A percentile compares a stretch with the other conserved stretches of the same genome.
phyloP scores from a whole-genome alignment of 306 rosid species.

The Mimosa bimucronata region DNA sequence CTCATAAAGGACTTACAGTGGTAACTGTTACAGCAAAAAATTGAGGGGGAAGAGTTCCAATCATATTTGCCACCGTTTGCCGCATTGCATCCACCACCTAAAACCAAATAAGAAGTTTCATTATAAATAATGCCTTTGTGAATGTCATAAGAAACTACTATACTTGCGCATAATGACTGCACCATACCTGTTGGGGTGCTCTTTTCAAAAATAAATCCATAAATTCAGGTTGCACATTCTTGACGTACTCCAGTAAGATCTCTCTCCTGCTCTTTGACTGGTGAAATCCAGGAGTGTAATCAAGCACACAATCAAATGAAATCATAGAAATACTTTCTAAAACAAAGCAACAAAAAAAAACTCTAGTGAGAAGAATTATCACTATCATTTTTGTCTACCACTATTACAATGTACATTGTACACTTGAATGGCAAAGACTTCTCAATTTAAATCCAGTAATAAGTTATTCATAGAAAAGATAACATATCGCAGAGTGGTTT shows the following conservation, averaged over 20 bases:
- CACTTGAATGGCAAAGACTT: background rate
- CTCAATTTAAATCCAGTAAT: background rate
- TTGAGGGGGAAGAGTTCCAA: constrained; percentile 96
- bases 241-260: constrained; percentile 87
- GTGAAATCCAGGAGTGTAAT: constrained; percentile 32
- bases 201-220: constrained; percentile 96
- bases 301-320: constrained; percentile 31
- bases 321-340: constrained; percentile 2
- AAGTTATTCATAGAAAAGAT: constrained; percentile 17
- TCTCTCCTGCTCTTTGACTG: constrained; percentile 94
- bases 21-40: constrained; percentile 84
- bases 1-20: constrained; percentile 58
- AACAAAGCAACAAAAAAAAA: background rate
- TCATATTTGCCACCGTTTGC: constrained; percentile 96
- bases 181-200: constrained; percentile 85
- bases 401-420: background rate
- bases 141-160: background rate
- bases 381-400: constrained; percentile 3
- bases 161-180: background rate
- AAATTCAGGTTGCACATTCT: constrained; percentile 96
- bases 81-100: constrained; percentile 99
- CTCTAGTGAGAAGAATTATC: background rate
- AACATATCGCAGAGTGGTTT: background rate
- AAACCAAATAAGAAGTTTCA: constrained; percentile 30
- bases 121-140: background rate